These are phyloP conservation scores for Tubosaeta sp. DNA, from an alignment of 768 basidiomycete species.

Conservation along the genomic window DNA sequence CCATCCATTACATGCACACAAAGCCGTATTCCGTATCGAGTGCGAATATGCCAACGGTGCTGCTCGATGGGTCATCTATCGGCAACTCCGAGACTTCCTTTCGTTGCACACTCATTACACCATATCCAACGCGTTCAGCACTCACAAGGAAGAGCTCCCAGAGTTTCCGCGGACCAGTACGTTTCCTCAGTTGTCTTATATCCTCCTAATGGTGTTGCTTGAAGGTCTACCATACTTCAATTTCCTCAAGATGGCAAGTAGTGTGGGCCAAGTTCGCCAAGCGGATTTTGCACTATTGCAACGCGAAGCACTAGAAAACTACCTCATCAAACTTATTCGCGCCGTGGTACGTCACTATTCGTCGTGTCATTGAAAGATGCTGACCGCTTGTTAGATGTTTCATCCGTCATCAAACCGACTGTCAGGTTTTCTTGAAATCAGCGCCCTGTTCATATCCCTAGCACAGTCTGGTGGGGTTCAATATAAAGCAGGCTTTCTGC, in stretches of 20 bases:
- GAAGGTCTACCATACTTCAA: slow-evolving; percentile 88
- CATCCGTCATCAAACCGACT: slow-evolving; percentile 89
- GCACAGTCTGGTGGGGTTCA: slow-evolving; percentile 81
- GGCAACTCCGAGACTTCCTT: slow-evolving; percentile 88
- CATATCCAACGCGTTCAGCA: slow-evolving; percentile 75
- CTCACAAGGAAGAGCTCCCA: slow-evolving; percentile 72
- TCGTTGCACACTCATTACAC: slow-evolving; percentile 87
- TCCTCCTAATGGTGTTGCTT: slow-evolving; percentile 1
- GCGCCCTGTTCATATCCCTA: slow-evolving; percentile 76
- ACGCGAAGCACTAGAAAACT: slow-evolving; percentile 79
- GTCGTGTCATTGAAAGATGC: slow-evolving; percentile 1
- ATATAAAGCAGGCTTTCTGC: slow-evolving; percentile 85
- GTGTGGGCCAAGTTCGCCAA: slow-evolving; percentile 49
- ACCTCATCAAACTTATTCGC: slow-evolving; percentile 81
- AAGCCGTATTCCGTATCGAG: slow-evolving; percentile 86
- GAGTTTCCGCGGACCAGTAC: slow-evolving; percentile 86
- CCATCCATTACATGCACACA: slow-evolving; percentile 70
- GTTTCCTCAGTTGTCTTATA: slow-evolving; percentile 10
- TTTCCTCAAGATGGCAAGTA: slow-evolving; percentile 64
- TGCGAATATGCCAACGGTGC: slow-evolving; percentile 96
- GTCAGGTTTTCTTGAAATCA: slow-evolving; percentile 87
- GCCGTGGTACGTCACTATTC: slow-evolving; percentile 62
- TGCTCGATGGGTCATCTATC: slow-evolving; percentile 91
- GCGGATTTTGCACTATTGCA: slow-evolving; percentile 80
- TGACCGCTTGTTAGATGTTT: slow-evolving; percentile 67